Conservation (phyloP, 495 filamentous ascomycete genomes). For the Neurospora sp. region DNA sequence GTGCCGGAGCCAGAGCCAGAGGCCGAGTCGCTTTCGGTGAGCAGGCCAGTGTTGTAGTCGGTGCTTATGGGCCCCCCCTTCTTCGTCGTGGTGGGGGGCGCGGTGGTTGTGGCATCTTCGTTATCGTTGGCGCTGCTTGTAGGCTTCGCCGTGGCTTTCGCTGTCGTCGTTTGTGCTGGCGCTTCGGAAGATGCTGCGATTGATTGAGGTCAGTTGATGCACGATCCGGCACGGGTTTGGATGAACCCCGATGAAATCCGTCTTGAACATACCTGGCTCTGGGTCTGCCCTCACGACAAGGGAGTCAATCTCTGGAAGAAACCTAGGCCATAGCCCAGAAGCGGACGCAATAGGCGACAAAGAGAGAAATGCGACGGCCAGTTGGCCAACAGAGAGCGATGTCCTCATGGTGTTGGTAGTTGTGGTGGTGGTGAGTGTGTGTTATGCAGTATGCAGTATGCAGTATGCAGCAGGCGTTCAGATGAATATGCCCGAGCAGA, state of each 20-base stretch:
- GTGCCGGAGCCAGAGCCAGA: conserved; percentile 10
- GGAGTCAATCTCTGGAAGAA: conserved; percentile 26
- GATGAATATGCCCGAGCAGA: not conserved
- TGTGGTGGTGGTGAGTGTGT: not conserved
- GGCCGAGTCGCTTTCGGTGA: conserved; percentile 1
- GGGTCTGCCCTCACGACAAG: conserved; percentile 29
- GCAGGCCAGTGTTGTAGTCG: conserved; percentile 21
- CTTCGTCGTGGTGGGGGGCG: conserved; percentile 2
- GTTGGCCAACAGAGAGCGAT: conserved; percentile 14
- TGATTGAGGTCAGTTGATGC: conserved; percentile 8
- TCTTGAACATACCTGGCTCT: conserved; percentile 13
- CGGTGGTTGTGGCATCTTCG: conserved; percentile 1
- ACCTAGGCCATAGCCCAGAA: conserved; percentile 23
- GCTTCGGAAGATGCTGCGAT: conserved; percentile 9
- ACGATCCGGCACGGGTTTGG: conserved; percentile 2
- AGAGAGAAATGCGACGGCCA: conserved; percentile 27
- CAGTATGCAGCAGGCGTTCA: not conserved
- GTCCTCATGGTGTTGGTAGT: conserved; percentile 18
- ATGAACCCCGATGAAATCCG: not conserved
- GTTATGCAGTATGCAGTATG: not conserved
- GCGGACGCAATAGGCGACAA: conserved; percentile 24
- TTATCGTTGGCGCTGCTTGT: not conserved
- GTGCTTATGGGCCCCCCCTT: not conserved
- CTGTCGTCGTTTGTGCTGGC: not conserved
- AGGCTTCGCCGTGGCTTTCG: not conserved